Base-by-base conservation (phyloP, 352 stramenopile species). In the Phytophthora podocarpi region DNA sequence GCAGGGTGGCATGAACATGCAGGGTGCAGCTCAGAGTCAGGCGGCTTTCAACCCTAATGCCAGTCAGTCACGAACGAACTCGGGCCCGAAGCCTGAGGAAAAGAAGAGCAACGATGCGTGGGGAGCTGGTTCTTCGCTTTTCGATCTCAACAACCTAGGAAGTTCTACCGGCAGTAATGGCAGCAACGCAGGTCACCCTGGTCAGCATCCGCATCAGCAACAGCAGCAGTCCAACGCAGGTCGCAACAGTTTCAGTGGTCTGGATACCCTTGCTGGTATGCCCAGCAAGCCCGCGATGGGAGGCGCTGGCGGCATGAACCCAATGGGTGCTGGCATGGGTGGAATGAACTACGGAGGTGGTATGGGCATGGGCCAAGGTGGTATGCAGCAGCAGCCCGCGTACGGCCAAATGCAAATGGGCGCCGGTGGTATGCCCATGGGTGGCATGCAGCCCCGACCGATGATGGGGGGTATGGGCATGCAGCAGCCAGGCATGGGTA, bases 181-280 rank as follows among this genome's bases (percentile, higher is more conserved):
- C 30, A 74, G 60, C 41, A 69, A 49, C 23, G 42, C 49, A 11
- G 49, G 59, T 35, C 81, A 72, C 50, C 65, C 70, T 27, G 67
- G 68, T 27, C 67, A 74, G 18, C 63, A 49, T 26, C 16, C 43
- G 16, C 52, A 65, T 26, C 51, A 66, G 15, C 61, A 59, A 23
- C 58, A 61, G 53, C n/a, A 73, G 61, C 43, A 70, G 36, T 48
- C 57, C 13, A 73, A 60, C 23, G 72, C 80, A 41, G 45, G 63
- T 18, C 58, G 43, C 37, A 91, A 90, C 70, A 95, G 85, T 66
- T 95, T 95, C 67, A 90, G 74, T 51, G 85, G 85, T 24, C 53
- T 95, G 36, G 85, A 95, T 65, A 93, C 82, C 4, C 76, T 95
- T 26, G 85, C 85, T 8, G 85, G 85, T 6, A 77, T 95, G 75